Evolutionary conservation across 106 monocot species (phyloP), one percentile per base, ranked within the genome.

Genomic region (Xerophyta viscosa): DNA sequence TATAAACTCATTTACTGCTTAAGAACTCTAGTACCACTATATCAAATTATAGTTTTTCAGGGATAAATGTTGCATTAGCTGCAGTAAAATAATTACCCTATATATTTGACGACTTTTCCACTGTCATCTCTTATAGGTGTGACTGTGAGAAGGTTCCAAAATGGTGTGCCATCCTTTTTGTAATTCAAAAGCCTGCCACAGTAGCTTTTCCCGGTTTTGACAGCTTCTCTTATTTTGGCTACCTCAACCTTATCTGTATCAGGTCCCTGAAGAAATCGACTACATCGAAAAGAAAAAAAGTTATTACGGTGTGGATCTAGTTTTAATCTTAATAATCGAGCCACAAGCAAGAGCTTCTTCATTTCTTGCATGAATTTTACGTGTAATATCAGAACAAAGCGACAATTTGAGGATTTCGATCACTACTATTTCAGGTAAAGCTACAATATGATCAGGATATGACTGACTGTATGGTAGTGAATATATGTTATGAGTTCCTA

Each of bases 121-220:
- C 36, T 50, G 1, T 77, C 76, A 68, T 98, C 71, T 45, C 61
- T 72, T 63, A 98, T 86, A 1, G 96, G 89, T 47, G 89, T 90
- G 26, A 90, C 29, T 3, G 96, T 98, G 13, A 98, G 82, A 64
- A 98, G 86, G 61, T 90, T 98, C 96, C 96, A 98, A 49, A 98
- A 98, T 19, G 69, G 79, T 0, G 67, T 82, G 0, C 96, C 89
- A 60, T 98, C 51, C 59, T 98, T 98, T 57, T 78, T 85, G 54
- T 90, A 98, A 60, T 98, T 98, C 48, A 98, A 71, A 29, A 98
- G 65, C 65, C 96, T 79, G 25, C 96, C 96, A 49, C 96, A 98
- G 61, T 68, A 86, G 61, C 78, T 82, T 36, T 77, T 82, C 50
- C 89, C 89, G 36, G 49, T 69, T 66, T 47, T 69, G 17, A 98